These are phyloP conservation scores for Rhododendron kiyosumense DNA, from an alignment of 148 eudicot genomes.

Conservation along the genomic window DNA sequence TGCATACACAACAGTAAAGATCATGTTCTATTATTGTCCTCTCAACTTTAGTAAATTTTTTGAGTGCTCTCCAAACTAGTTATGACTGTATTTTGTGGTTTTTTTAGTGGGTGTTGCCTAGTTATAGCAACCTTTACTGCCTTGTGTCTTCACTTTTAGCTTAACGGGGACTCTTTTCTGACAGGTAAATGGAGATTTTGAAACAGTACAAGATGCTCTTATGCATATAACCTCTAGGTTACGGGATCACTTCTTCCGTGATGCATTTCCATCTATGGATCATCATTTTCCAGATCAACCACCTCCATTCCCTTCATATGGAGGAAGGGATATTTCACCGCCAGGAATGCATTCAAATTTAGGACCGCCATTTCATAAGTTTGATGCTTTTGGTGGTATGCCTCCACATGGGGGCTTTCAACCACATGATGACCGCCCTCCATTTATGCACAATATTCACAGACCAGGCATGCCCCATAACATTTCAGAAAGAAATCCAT, in stretches of 20 bases:
- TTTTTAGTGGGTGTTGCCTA: background rate
- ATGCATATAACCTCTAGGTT: slow-evolving; percentile 77
- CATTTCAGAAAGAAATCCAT: slow-evolving; percentile 50
- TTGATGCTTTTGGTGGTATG: slow-evolving; percentile 51
- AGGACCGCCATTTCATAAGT: slow-evolving; percentile 64
- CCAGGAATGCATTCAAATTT: slow-evolving; percentile 49
- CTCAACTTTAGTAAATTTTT: background rate
- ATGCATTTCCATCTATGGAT: slow-evolving; percentile 60
- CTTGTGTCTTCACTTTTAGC: background rate
- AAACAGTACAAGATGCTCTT: slow-evolving; percentile 80
- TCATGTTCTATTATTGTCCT: background rate
- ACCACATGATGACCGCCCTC: slow-evolving; percentile 60
- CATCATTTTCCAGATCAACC: slow-evolving; percentile 55
- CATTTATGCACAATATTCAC: slow-evolving; percentile 69
- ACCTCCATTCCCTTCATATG: slow-evolving; percentile 47
- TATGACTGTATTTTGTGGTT: background rate
- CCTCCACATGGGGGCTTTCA: slow-evolving; percentile 66
- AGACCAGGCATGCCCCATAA: slow-evolving; percentile 61
- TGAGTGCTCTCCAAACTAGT: background rate
- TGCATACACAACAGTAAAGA: background rate
- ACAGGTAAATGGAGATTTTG: slow-evolving; percentile 82
- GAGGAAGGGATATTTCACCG: slow-evolving; percentile 70
- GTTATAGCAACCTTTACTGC: background rate
- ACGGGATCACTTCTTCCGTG: slow-evolving; percentile 72
- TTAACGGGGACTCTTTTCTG: background rate